Base-by-base conservation (phyloP, 257 asterid species). In the Craterostigma plantagineum region DNA sequence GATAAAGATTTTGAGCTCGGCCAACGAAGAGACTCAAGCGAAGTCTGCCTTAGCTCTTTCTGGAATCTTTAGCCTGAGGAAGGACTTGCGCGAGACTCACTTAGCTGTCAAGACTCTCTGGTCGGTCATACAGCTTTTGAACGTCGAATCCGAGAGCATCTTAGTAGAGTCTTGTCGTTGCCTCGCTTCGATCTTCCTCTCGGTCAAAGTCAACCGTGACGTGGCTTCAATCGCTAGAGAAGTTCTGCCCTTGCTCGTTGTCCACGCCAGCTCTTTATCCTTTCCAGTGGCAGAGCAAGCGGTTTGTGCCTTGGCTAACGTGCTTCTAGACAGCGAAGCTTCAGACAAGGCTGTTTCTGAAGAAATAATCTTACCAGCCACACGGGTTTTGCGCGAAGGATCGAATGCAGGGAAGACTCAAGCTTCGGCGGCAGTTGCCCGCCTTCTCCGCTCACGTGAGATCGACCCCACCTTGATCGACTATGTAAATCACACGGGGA, bases 351-450 rank as follows among this genome's bases (percentile, higher is more conserved):
- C 68, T 42, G 40, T 68, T 46, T 60, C 77, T 23, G 98, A 90
- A 79, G 93, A 90, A 58, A 73, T 79, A 18, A 58, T 90, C 49
- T 54, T 72, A 43, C 83, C 95, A 45, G 86, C 94, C 42, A 70
- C 98, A 14, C 70, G 92, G 69, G 82, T 90, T 43, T 56, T 90
- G 52, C 86, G 75, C 44, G 93, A 83, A 60, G 95, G 98, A 46
- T 58, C 81, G 56, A 67, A 53, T 63, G 61, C 11, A 41, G 95
- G 95, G 59, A 77, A 71, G 64, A 75, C 66, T 43, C 94, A 51
- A 68, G 93, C 92, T 10, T 72, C 98, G 48, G 92, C 98, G 33
- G 93, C 92, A 42, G 77, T 83, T 70, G 86, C 92, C 35, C 92
- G 95, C 34, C 77, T 83, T 57, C 92, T 83, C 61, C 72, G 50